Percentiles rank a stretch among this genome's conserved stretches.
Evolutionary conservation across 2,329 filamentous ascomycete species (phyloP).

Genomic region (Aspergillus eucalypticola): DNA sequence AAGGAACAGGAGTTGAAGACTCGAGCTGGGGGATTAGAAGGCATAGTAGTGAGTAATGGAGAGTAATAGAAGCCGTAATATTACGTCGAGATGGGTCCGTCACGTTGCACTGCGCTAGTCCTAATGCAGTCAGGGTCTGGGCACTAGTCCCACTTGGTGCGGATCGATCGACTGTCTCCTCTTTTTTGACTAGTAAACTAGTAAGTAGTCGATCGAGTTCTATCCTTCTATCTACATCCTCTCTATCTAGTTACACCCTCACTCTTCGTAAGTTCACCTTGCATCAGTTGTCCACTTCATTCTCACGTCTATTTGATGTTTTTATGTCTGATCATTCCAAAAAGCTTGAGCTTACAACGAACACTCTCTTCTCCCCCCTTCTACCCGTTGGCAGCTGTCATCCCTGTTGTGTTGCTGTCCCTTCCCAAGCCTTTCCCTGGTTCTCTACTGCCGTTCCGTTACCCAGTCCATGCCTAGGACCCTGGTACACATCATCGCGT

Average conservation of each 20-base stretch:
- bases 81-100: no score
- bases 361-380: neutral
- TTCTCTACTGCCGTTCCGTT: slow-evolving; percentile 14
- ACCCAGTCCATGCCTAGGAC: slow-evolving; percentile 12
- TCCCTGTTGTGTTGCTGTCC: neutral
- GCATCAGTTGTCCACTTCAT: neutral
- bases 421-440: neutral
- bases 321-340: neutral
- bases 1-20: no score
- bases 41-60: neutral
- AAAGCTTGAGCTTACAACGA: neutral
- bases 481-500: slow-evolving; percentile 16
- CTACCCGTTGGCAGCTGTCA: neutral
- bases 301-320: neutral
- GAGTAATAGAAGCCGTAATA: no score
- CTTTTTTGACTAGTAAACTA: neutral
- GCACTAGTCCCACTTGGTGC: neutral
- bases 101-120: no score
- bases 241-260: no score
- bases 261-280: no score
- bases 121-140: no score
- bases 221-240: neutral
- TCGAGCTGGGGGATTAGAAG: no score
- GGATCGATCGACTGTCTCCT: neutral
- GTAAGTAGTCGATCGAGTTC: neutral